A percentile compares a stretch with the other conserved stretches of the same genome.
Evolutionary conservation across 2,329 filamentous ascomycete species (phyloP).

Genomic region (Aspergillus oerlinghausenensis): DNA sequence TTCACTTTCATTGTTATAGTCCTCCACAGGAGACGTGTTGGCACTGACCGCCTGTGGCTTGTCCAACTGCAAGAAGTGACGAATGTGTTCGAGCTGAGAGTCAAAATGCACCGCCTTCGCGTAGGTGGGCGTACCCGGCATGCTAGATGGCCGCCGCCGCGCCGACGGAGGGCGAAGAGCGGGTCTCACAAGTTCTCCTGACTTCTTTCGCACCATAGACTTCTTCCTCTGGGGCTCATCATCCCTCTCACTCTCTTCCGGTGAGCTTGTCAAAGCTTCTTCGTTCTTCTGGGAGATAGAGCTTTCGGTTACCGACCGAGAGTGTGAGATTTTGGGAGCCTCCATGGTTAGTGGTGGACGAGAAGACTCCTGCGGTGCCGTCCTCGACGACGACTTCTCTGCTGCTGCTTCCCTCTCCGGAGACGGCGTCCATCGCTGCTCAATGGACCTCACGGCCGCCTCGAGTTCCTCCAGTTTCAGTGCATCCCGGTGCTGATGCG

Average conservation of each 20-base stretch:
- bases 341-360: conserved; percentile 47
- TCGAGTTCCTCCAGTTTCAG: conserved; percentile 63
- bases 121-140: conserved; percentile 95
- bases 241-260: conserved; percentile 50
- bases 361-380: conserved; percentile 21
- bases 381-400: conserved; percentile 26
- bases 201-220: conserved; percentile 97
- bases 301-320: conserved; percentile 56
- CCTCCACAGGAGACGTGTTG: conserved; percentile 83
- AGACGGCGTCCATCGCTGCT: conserved; percentile 36
- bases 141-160: conserved; percentile 82
- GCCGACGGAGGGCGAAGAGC: conserved; percentile 72
- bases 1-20: conserved; percentile 79
- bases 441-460: conserved; percentile 76
- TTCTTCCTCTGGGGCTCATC: conserved; percentile 67
- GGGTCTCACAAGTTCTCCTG: conserved; percentile 89
- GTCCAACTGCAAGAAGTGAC: conserved; percentile 92
- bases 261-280: conserved; percentile 41
- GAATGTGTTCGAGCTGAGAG: conserved; percentile 89
- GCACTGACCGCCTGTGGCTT: conserved; percentile 94
- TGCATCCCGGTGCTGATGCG: conserved; percentile 40
- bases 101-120: conserved; percentile 98
- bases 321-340: conserved; percentile 58
- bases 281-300: conserved; percentile 45
- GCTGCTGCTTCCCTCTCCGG: conserved; percentile 22